Evolutionary conservation across 306 rosid species (phyloP), one percentile per base, ranked within the genome.

Genomic region (Medicago lupulina): DNA sequence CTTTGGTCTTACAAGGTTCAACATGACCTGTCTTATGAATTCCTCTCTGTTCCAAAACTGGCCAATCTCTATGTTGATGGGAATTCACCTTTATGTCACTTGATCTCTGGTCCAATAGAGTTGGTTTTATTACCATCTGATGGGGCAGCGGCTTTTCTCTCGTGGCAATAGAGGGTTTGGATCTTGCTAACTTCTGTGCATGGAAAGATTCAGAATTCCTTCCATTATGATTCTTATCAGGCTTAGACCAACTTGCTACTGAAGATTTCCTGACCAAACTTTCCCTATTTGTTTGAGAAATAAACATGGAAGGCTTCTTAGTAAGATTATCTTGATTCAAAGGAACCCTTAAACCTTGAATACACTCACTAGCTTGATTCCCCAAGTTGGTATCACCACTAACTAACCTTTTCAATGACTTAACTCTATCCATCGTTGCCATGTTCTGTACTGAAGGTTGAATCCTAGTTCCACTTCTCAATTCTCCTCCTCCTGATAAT

Each of bases 291-390:
- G 76, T 53, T 50, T 79, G 79, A 59, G 50, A 66, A 12, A 15
- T 39, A 36, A 49, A 63, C 74, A 23, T 1, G 44, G 78, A 39
- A 31, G 85, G 62, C 58, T 57, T 83, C 51, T 12, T 62, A 39
- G 41, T 53, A 18, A 73, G 38, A 43, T 59, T 49, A 55, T 67
- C 72, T 50, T 50, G 82, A 73, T 66, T 67, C 38, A 69, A 50
- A 55, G 90, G 84, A 34, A 92, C 81, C 82, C 91, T 82, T 13
- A 86, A 76, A 14, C 92, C 91, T 0, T 79, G 89, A 21, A 90
- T 84, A 61, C 69, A 80, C 16, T 86, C 80, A 28, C 84, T 75
- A 13, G 71, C 38, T 41, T 74, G 78, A 71, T 71, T 78, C 53
- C 38, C 19, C 49, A 74, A 68, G 43, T 64, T n/a, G 62, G 58